These are phyloP conservation scores for Venturia effusa DNA, from an alignment of 2,329 filamentous ascomycete species.

Conservation along the genomic window DNA sequence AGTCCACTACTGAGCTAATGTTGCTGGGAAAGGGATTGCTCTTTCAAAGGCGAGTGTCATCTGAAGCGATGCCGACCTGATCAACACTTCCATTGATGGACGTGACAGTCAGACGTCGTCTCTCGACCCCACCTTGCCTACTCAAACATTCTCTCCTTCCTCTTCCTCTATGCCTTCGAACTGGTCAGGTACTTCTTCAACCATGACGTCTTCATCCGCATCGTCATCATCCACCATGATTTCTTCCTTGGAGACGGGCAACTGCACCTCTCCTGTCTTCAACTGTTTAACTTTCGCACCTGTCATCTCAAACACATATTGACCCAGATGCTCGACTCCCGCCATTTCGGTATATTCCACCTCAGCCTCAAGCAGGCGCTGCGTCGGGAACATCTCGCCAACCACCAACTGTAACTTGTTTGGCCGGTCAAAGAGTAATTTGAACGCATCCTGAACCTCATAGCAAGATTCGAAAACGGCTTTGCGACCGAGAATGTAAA, in stretches of 20 bases:
- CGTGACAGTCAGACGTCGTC: no score
- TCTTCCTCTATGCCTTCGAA: slow-evolving; percentile 7
- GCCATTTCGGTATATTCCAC: slow-evolving; percentile 66
- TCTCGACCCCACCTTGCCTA: no score
- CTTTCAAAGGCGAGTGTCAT: no score
- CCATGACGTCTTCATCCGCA: slow-evolving; percentile 18
- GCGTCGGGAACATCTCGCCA: slow-evolving; percentile 73
- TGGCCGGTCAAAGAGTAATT: slow-evolving; percentile 62
- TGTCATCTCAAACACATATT: slow-evolving; percentile 97
- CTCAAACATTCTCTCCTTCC: slow-evolving; percentile 7
- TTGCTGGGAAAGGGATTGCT: no score
- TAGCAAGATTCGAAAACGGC: slow-evolving; percentile 81
- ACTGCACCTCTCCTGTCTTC: slow-evolving; percentile 25
- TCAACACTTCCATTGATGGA: no score
- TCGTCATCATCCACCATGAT: slow-evolving; percentile 6
- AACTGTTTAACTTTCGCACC: slow-evolving; percentile 54
- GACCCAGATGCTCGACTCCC: slow-evolving; percentile 82
- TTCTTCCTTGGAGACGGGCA: neutral
- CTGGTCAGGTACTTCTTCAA: neutral
- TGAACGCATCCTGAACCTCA: slow-evolving; percentile 80
- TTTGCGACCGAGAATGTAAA: slow-evolving; percentile 84
- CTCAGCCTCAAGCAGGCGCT: slow-evolving; percentile 29
- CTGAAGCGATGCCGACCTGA: no score
- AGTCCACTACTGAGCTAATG: no score
- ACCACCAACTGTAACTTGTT: slow-evolving; percentile 74